A percentile compares a stretch with the other conserved stretches of the same genome.
Conservation (phyloP, 352 stramenopile genomes). For the Phytophthora citricola region DNA sequence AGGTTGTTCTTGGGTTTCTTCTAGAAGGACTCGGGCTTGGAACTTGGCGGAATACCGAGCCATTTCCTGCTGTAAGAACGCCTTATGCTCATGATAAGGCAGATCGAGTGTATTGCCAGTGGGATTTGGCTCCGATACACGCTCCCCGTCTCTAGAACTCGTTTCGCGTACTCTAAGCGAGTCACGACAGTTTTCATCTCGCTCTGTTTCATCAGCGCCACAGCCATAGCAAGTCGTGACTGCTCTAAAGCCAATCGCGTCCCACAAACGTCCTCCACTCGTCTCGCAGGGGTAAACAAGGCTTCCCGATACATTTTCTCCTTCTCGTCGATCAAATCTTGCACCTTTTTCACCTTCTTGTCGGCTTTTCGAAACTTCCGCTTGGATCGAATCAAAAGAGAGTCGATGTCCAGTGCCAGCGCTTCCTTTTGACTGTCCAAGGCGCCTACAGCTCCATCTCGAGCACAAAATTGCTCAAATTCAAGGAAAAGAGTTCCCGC, state of each 20-base stretch:
- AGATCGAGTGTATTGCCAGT: slow-evolving; percentile 12
- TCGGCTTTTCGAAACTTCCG: slow-evolving; percentile 61
- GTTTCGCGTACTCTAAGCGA: slow-evolving; percentile 27
- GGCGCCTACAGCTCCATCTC: not conserved
- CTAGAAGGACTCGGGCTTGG: slow-evolving; percentile 23
- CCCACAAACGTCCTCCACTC: slow-evolving; percentile 37
- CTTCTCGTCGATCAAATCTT: slow-evolving; percentile 41
- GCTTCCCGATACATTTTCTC: slow-evolving; percentile 34
- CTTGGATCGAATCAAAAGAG: slow-evolving; percentile 32
- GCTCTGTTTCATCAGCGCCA: slow-evolving; percentile 45
- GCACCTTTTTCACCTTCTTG: slow-evolving; percentile 51
- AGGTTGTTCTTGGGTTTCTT: slow-evolving; percentile 6
- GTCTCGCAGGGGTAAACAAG: slow-evolving; percentile 26
- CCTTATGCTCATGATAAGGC: slow-evolving; percentile 7
- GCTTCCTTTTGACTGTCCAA: slow-evolving; percentile 12
- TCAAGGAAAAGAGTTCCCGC: slow-evolving; percentile 51
- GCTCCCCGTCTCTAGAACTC: slow-evolving; percentile 9
- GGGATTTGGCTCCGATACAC: not conserved
- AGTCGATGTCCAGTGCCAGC: slow-evolving; percentile 13
- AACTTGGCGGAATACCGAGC: slow-evolving; percentile 28
- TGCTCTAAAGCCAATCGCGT: slow-evolving; percentile 46
- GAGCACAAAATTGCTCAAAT: slow-evolving; percentile 25
- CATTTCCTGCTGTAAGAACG: slow-evolving; percentile 28
- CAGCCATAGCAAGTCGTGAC: slow-evolving; percentile 39
- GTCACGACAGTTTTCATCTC: slow-evolving; percentile 31